Percentiles rank a stretch among this genome's conserved stretches.
phyloP scores from a whole-genome alignment of 352 stramenopile species.

The Phytophthora nicotianae region DNA sequence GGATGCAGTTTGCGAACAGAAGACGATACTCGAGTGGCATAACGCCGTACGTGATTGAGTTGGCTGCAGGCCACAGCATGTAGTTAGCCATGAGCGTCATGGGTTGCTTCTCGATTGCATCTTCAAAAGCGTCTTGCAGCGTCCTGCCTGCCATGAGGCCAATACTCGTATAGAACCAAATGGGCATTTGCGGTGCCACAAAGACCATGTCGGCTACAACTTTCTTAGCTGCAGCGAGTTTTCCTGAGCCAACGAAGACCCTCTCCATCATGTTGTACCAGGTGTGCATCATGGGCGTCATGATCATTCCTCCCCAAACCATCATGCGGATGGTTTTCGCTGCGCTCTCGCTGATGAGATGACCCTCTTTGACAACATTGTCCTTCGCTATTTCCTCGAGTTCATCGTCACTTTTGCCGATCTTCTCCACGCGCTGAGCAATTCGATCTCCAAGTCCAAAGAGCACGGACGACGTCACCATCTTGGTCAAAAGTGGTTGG shows the following conservation, averaged over 20 bases:
- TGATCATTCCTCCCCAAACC: slow-evolving; percentile 84
- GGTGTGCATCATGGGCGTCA: slow-evolving; percentile 82
- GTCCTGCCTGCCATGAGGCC: slow-evolving; percentile 35
- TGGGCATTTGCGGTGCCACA: slow-evolving; percentile 38
- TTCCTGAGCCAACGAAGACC: slow-evolving; percentile 25
- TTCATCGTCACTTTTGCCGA: slow-evolving; percentile 5
- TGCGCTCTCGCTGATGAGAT: slow-evolving; percentile 21
- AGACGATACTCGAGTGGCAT: slow-evolving; percentile 49
- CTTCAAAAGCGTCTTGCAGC: slow-evolving; percentile 36
- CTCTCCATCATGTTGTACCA: slow-evolving; percentile 85
- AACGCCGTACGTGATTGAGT: slow-evolving; percentile 44
- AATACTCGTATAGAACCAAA: slow-evolving; percentile 40
- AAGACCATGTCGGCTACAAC: slow-evolving; percentile 46
- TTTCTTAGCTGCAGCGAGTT: slow-evolving; percentile 36
- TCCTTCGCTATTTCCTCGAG: slow-evolving; percentile 12
- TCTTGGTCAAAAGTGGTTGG: slow-evolving; percentile 60
- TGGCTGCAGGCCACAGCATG: slow-evolving; percentile 43
- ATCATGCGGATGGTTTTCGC: slow-evolving; percentile 73
- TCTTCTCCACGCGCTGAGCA: slow-evolving; percentile 47
- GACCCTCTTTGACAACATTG: slow-evolving; percentile 7
- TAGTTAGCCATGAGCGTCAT: slow-evolving; percentile 47
- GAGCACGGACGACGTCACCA: slow-evolving; percentile 53
- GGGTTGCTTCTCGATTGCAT: slow-evolving; percentile 33
- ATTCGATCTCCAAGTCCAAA: slow-evolving; percentile 58
- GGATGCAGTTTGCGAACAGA: slow-evolving; percentile 50